Base-by-base conservation (phyloP, 1,284 basidiomycete species). In the Cutaneotrichosporon mucoides region DNA sequence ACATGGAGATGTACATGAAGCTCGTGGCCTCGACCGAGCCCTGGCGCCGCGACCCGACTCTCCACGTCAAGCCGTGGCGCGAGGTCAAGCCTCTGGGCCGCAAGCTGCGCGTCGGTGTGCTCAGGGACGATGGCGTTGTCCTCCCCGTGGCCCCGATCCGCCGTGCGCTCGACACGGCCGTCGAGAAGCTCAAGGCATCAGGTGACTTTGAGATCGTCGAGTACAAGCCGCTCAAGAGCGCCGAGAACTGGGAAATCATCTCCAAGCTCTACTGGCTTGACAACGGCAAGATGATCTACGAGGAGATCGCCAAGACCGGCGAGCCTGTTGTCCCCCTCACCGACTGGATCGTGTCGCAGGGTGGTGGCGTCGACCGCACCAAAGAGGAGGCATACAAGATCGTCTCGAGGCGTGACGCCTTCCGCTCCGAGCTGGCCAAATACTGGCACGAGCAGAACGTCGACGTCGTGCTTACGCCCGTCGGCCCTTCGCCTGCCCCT, bases 1-100 rank as follows among this genome's bases (percentile, higher is more conserved):
- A 82, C 5, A 68, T 90, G 45, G 85, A 84, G 67, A 63, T 77
- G 1, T 88, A 88, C 75, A 82, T 84, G 68, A 81, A 85, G 67
- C 67, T 71, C 2, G 56, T 67, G 13, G 56, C 60, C 15, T 44
- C 79, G 53, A 68, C 79, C 24, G 76, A 84, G 62, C 86, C 87
- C 1, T 89, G 88, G 88, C 68, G 82, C 7, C 80, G 76, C 60
- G 88, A 90, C 66, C 87, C 88, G 35, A 44, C 35, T 4, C 46
- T 60, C 5, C 56, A 56, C 35, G 47, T 51, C 45, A 61, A 57
- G 47, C 79, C 80, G 2, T 90, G 88, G 88, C 79, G 79, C 24
- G 42, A 53, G 34, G 56, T 60, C 12, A 41, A 44, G 33, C 85
- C 87, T 67, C 78, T 86, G 5, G 68, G 36, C 4, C 37, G 66